These are phyloP conservation scores for Umbelopsis sp. DNA, from an alignment of 192 early-diverging fungal genomes.

Conservation along the genomic window DNA sequence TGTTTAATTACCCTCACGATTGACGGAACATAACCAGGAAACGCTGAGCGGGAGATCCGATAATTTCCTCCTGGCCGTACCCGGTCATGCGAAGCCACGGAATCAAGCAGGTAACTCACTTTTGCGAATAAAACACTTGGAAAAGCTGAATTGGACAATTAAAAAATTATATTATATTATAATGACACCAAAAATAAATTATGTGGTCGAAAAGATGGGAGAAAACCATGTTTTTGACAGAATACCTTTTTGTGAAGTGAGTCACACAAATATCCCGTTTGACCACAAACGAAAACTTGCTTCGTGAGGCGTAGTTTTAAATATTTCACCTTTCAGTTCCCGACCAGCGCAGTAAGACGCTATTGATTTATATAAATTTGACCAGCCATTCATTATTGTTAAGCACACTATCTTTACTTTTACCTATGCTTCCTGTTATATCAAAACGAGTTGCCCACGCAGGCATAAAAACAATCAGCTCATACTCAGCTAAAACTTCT, in stretches of 20 bases:
- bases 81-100: not conserved
- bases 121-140: not conserved
- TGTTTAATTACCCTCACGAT: not conserved
- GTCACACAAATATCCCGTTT: not conserved
- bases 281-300: not conserved
- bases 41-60: not conserved
- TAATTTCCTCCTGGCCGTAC: not conserved
- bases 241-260: not conserved
- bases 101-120: not conserved
- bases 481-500: not conserved
- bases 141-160: not conserved
- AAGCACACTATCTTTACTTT: not conserved
- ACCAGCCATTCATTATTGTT: not conserved
- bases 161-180: not conserved
- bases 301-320: too few species aligned
- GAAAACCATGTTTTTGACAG: not conserved
- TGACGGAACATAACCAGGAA: not conserved
- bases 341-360: not conserved
- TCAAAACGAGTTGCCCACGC: conserved; percentile 3
- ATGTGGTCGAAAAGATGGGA: not conserved
- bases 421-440: not conserved
- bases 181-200: not conserved
- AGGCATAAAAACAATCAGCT: not conserved
- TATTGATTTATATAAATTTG: not conserved
- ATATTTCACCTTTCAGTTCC: not conserved